Conservation (phyloP, 495 filamentous ascomycete species). For the Hypomontagnella monticulosa region DNA sequence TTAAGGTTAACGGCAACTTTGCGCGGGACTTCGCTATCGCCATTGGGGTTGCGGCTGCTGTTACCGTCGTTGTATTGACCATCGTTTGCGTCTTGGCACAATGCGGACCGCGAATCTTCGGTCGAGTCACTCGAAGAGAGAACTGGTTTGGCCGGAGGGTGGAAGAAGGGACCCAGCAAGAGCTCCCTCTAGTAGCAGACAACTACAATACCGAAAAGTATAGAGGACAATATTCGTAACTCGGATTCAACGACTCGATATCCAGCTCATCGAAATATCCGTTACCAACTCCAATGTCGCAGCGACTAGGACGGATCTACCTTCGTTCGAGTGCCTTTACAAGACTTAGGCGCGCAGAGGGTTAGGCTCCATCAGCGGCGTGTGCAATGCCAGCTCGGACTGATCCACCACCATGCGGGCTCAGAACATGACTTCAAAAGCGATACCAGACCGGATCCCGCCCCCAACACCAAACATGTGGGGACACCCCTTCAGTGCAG, state of each 20-base stretch:
- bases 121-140: slow-evolving; percentile 29
- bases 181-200: slow-evolving; percentile 18
- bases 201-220: background rate
- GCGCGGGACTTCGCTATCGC: slow-evolving; percentile 23
- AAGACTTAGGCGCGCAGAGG: no score
- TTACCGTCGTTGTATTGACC: slow-evolving; percentile 22
- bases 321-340: no score
- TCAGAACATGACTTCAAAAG: no score
- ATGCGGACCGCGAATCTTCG: slow-evolving; percentile 36
- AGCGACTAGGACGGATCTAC: no score
- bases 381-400: no score
- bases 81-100: slow-evolving; percentile 39
- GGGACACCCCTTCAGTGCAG: no score
- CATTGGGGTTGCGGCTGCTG: slow-evolving; percentile 28
- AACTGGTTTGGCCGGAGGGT: slow-evolving; percentile 35
- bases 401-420: no score
- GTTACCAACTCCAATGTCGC: background rate
- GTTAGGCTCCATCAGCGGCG: no score
- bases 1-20: slow-evolving; percentile 24
- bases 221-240: background rate
- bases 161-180: slow-evolving; percentile 25
- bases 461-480: no score
- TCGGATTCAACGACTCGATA: background rate
- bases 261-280: background rate
- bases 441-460: no score